These are phyloP conservation scores for Suhomyces choctaworum DNA, from an alignment of 1,139 yeast genomes.

Conservation along the genomic window DNA sequence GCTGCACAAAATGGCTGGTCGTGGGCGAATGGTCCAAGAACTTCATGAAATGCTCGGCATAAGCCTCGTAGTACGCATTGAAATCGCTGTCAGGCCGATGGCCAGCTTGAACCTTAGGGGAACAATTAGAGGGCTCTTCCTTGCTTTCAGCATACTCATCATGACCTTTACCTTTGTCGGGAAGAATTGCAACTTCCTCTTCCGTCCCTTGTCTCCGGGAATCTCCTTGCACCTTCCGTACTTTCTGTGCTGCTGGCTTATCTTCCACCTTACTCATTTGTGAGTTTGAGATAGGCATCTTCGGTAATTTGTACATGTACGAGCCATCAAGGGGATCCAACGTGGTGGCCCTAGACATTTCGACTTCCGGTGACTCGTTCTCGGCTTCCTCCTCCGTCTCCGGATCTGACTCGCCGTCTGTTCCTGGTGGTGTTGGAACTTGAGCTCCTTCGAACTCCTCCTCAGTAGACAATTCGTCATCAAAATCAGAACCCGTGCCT, in stretches of 20 bases:
- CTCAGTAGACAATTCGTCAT: slow-evolving; percentile 8
- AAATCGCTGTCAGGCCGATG: slow-evolving; percentile 3
- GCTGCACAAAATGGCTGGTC: slow-evolving; percentile 40
- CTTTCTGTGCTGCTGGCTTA: not conserved
- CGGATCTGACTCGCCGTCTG: slow-evolving; percentile 2
- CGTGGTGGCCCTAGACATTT: slow-evolving; percentile 4
- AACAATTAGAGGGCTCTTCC: too few species aligned
- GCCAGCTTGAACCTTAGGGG: too few species aligned
- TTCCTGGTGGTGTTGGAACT: not conserved
- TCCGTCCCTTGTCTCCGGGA: too few species aligned
- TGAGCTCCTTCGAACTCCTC: slow-evolving; percentile 8
- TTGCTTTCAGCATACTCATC: not conserved
- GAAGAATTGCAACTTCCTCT: not conserved
- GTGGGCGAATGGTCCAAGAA: slow-evolving; percentile 46
- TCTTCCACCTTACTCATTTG: not conserved
- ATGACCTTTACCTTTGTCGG: not conserved
- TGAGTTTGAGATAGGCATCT: slow-evolving; percentile 3
- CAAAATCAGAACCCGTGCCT: slow-evolving; percentile 1
- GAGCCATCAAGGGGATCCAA: slow-evolving; percentile 8
- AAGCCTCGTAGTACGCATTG: slow-evolving; percentile 16
- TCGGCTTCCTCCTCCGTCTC: slow-evolving; percentile 5
- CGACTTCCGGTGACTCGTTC: not conserved
- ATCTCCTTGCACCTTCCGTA: too few species aligned
- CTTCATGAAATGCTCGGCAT: slow-evolving; percentile 34
- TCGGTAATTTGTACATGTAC: slow-evolving; percentile 15